phyloP scores from a whole-genome alignment of 2,329 filamentous ascomycete genomes.

The Podosphaera aphanis region DNA sequence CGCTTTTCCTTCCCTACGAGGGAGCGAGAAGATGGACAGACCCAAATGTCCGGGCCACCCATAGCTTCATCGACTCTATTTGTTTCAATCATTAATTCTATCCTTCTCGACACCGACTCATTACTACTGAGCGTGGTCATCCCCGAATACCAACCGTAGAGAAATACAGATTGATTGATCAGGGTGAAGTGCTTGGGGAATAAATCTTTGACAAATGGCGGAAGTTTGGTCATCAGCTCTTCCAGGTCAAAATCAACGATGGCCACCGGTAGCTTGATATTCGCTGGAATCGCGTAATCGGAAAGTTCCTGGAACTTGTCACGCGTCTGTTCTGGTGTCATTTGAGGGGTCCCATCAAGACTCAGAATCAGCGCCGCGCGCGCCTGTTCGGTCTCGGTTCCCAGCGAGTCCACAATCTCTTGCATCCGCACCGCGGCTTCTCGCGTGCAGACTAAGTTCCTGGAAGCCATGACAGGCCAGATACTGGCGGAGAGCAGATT shows the following conservation, averaged over 20 bases:
- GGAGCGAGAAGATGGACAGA: conserved; percentile 39
- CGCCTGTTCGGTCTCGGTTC: conserved; percentile 30
- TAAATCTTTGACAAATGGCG: conserved; percentile 22
- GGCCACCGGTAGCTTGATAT: conserved; percentile 34
- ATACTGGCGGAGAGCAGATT: conserved; percentile 34
- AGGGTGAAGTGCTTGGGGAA: conserved; percentile 23
- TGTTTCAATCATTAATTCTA: conserved; percentile 33
- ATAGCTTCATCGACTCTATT: conserved; percentile 24
- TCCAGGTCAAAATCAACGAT: conserved; percentile 24
- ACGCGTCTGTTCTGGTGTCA: conserved; percentile 9
- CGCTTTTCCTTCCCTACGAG: conserved; percentile 41
- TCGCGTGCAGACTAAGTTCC: conserved; percentile 33
- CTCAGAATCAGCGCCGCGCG: conserved; percentile 31
- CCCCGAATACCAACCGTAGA: conserved; percentile 37
- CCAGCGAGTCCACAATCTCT: conserved; percentile 37
- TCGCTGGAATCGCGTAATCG: conserved; percentile 26
- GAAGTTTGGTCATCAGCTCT: conserved; percentile 19
- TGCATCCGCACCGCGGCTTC: conserved; percentile 39
- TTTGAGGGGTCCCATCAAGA: background rate
- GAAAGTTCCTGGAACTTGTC: conserved; percentile 22
- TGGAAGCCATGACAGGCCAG: conserved; percentile 33
- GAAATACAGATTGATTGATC: conserved; percentile 44
- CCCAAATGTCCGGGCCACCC: conserved; percentile 36
- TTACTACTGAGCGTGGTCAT: conserved; percentile 44
- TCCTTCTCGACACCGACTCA: conserved; percentile 34